Evolutionary conservation across 345 rosid species (phyloP), one percentile per base, ranked within the genome.

Genomic region (Erucastrum elatum): DNA sequence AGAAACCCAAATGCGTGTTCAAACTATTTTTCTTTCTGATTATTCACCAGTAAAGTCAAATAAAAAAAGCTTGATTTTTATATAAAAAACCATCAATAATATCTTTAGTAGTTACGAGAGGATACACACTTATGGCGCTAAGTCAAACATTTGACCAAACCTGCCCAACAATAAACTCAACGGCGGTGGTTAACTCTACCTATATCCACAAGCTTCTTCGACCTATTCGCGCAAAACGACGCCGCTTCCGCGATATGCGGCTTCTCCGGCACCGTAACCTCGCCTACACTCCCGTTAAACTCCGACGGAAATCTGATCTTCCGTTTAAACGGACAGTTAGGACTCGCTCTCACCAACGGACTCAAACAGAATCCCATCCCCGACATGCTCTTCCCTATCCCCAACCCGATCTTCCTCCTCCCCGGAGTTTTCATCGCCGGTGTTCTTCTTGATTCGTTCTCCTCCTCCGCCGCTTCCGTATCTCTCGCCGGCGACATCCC

Each of bases 271-370:
- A 1, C 74, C 73, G 90, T 84, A 1, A 75, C 3, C 34, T 92
- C 97, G 0, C 88, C 86, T 27, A 88, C 39, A 4, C 35, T 70
- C 13, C 83, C 81, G 2, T 1, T n/a, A 49, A 12, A 3, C n/a
- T 13, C 94, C 49, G 89, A 17, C 0, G 76, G 82, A 59, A 82
- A 61, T 0, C 86, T 84, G 0, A 80, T 81, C 81, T 85, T 88
- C 76, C 87, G 91, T 77, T 68, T 89, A 87, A 94, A 87, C 1
- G 86, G 90, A 70, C 87, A 83, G 66, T 78, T 82, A 5, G 99
- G 99, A 55, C 94, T 93, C 15, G 97, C 86, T 77, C 99, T 87
- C 80, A 93, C 94, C 59, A 95, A 83, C 66, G 99, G 99, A 46
- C 97, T 91, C 83, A 95, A 73, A 71, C 98, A 95, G 78, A 95